Conservation (phyloP, 169 alveolate genomes). For the Eimeria brunetti region DNA sequence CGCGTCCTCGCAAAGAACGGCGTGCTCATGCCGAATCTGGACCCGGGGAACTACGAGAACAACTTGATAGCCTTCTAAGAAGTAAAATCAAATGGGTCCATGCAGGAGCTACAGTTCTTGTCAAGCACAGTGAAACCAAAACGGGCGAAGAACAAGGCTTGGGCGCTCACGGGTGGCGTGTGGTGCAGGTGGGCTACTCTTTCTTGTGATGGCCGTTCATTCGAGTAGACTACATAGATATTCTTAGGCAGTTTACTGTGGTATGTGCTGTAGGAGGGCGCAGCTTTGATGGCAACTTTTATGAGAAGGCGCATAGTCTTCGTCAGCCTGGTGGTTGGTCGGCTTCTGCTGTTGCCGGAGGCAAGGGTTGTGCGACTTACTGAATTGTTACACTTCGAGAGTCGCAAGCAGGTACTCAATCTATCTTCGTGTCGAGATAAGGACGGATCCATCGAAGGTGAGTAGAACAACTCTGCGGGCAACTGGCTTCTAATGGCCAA, state of each 20-base stretch:
- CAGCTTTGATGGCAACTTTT: constrained; percentile 69
- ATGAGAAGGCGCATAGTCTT: constrained; percentile 78
- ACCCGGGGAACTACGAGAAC: constrained; percentile 12
- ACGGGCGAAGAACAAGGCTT: constrained; percentile 41
- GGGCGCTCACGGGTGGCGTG: constrained; percentile 74
- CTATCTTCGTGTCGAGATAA: constrained; percentile 71
- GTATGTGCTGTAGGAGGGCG: constrained; percentile 74
- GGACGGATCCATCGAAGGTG: constrained; percentile 71
- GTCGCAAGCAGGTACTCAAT: background rate
- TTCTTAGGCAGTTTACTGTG: background rate
- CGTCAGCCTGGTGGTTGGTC: constrained; percentile 59
- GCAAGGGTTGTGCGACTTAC: constrained; percentile 41
- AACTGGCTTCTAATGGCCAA: background rate
- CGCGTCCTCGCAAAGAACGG: background rate
- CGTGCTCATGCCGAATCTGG: background rate
- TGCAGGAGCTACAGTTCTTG: constrained; percentile 67
- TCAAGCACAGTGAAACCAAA: constrained; percentile 65
- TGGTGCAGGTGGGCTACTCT: constrained; percentile 44
- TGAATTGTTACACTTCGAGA: constrained; percentile 27
- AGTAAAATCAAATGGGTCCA: constrained; percentile 77
- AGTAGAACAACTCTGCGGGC: background rate
- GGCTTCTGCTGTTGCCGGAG: constrained; percentile 68
- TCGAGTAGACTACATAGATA: too few species aligned
- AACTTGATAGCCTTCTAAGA: background rate
- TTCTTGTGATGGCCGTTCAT: background rate